These are phyloP conservation scores for Xylaria sp. DNA, from an alignment of 2,329 filamentous ascomycete genomes.

Conservation along the genomic window DNA sequence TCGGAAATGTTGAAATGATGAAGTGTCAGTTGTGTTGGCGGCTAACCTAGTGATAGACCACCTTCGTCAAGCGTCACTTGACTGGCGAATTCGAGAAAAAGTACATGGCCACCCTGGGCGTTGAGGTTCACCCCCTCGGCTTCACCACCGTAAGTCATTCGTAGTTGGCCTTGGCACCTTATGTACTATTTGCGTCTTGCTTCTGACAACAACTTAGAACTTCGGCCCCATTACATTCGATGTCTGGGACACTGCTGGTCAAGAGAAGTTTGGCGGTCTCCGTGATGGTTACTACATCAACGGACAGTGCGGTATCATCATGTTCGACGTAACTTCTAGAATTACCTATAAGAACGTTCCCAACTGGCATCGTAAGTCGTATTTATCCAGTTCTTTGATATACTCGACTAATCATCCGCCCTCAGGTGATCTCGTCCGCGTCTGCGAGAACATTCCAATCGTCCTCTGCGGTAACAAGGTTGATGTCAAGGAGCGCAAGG, in stretches of 20 bases:
- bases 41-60: constrained; percentile 77
- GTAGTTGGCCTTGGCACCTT: constrained; percentile 30
- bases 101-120: constrained; percentile 99
- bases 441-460: constrained; percentile 99
- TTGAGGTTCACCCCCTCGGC: constrained; percentile 97
- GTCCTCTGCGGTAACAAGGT: constrained; percentile 99
- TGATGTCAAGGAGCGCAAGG: constrained; percentile 99
- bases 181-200: constrained; percentile 42
- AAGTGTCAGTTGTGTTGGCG: constrained; percentile 37
- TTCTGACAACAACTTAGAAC: constrained; percentile 68
- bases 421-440: constrained; percentile 93
- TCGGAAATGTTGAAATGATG: no score
- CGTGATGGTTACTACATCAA: constrained; percentile 99
- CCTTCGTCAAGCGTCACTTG: constrained; percentile 99
- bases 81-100: constrained; percentile 99
- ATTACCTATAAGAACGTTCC: constrained; percentile 99
- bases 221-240: constrained; percentile 97
- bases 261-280: constrained; percentile 99
- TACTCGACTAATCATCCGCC: constrained; percentile 34
- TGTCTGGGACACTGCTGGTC: constrained; percentile 98
- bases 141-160: constrained; percentile 89
- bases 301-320: constrained; percentile 99
- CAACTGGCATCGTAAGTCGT: constrained; percentile 97
- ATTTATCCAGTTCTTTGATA: constrained; percentile 18
- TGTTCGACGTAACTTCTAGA: constrained; percentile 99